Evolutionary conservation across 2,329 filamentous ascomycete species (phyloP).

Genomic region (Fusarium oligoseptatum): DNA sequence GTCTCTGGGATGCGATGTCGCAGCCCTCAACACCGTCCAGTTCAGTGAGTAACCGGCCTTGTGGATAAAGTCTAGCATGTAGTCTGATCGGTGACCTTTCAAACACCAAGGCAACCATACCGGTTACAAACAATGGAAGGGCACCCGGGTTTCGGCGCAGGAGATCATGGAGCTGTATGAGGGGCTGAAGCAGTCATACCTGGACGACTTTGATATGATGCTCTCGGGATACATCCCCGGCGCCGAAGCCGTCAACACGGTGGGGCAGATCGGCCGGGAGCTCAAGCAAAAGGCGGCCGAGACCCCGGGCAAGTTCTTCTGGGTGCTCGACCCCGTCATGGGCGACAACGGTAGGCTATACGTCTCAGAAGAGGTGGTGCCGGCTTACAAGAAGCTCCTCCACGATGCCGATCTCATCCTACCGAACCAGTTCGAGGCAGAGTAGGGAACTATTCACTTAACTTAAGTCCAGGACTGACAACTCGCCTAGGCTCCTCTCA

Average conservation of each 20-base stretch:
- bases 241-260: conserved; percentile 84
- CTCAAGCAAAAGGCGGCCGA: conserved; percentile 74
- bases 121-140: conserved; percentile 89
- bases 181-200: conserved; percentile 84
- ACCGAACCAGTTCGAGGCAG: conserved; percentile 97
- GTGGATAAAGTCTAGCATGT: too few species aligned
- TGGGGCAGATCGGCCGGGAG: conserved; percentile 86
- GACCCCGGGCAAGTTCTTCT: conserved; percentile 86
- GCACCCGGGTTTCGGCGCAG: conserved; percentile 82
- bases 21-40: conserved; percentile 94
- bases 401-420: conserved; percentile 89
- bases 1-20: conserved; percentile 91
- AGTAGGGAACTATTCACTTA: conserved; percentile 68
- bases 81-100: conserved; percentile 14
- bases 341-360: conserved; percentile 94
- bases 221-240: conserved; percentile 95
- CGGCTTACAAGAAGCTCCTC: conserved; percentile 86
- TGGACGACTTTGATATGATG: conserved; percentile 94
- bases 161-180: conserved; percentile 89
- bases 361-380: conserved; percentile 90
- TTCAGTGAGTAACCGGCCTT: conserved; percentile 82
- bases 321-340: conserved; percentile 98
- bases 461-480: conserved; percentile 8
- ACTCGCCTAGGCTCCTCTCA: conserved; percentile 79
- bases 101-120: conserved; percentile 86